Evolutionary conservation across 2,329 filamentous ascomycete species (phyloP).

Genomic region (Epichloe amarillans): DNA sequence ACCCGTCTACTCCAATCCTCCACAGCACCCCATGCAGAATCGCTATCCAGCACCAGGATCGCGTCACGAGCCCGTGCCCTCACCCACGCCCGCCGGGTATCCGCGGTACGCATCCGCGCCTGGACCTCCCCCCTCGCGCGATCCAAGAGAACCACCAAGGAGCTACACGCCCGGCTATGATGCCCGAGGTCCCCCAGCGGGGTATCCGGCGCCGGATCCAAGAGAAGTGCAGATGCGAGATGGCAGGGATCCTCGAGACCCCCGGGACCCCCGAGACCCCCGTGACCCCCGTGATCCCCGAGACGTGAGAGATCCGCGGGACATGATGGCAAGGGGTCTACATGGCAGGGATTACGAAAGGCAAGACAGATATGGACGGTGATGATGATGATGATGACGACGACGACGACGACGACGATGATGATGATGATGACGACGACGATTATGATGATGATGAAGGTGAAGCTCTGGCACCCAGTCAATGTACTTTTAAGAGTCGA

Average conservation of each 20-base stretch:
- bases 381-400: background rate
- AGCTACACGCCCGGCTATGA: constrained; percentile 37
- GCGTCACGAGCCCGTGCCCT: constrained; percentile 28
- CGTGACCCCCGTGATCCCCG: constrained; percentile 9
- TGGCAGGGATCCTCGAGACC: constrained; percentile 15
- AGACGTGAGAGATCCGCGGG: constrained; percentile 24
- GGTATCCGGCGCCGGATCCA: constrained; percentile 20
- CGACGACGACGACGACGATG: background rate
- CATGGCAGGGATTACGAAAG: constrained; percentile 33
- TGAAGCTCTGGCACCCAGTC: too few relatives aligned
- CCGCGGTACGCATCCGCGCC: constrained; percentile 31
- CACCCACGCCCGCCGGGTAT: constrained; percentile 26
- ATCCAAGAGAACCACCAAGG: constrained; percentile 27
- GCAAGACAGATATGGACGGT: constrained; percentile 32
- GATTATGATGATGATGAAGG: background rate
- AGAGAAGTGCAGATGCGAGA: constrained; percentile 20
- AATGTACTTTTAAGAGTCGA: too few relatives aligned
- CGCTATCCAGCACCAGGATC: constrained; percentile 26
- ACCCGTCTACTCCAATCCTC: constrained; percentile 20
- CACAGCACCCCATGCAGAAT: constrained; percentile 24
- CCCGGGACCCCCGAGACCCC: constrained; percentile 16
- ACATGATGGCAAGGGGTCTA: constrained; percentile 29
- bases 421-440: background rate
- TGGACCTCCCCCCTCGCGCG: constrained; percentile 27
- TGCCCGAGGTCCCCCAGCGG: constrained; percentile 24